Base-by-base conservation (phyloP, 352 stramenopile species). In the Phytophthora tubulina region DNA sequence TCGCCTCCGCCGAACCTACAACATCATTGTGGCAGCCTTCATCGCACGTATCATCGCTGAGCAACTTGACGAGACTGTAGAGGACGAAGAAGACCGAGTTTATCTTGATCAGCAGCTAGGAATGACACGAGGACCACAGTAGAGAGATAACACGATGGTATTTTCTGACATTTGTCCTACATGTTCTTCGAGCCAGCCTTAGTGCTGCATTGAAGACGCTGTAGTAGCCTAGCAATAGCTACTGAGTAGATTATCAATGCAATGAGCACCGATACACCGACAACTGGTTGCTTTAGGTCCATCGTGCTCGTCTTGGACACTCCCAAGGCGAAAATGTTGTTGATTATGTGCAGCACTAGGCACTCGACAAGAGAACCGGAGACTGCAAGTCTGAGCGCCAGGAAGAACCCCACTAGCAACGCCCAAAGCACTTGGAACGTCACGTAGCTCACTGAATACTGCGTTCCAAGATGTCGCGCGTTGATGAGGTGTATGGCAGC, bases 31-130 rank as follows among this genome's bases (percentile, higher is more conserved):
- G 30, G 73, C 86, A n/a, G 79, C 79, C 7, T 88, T 91, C 64
- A 87, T 90, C 31, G 83, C 84, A 15, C 79, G 84, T 9, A 84
- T 93, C 39, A 78, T 93, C 55, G 85, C 83, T 6, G 85, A 93
- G 59, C 82, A 93, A 36, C 65, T 93, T 17, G 83, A 91, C 44
- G 85, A 93, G 80, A 88, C 84, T 0, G 75, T 82, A 14, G 82
- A 92, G 63, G 85, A 93, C 61, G 85, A 93, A 53, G 80, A 91
- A 15, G 85, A 93, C 27, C 80, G 84, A 39, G 72, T 45, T 9
- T 77, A 73, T 57, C 70, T 81, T 41, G 81, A 86, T 30, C 76
- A 75, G 27, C 70, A 79, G 45, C 70, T 85, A 36, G 75, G 75
- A 31, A 70, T 83, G 56, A 72, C 72, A 21, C 63, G 48, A 58